Evolutionary conservation across 768 basidiomycete species (phyloP).

Genomic region (Suillus ampliporus): DNA sequence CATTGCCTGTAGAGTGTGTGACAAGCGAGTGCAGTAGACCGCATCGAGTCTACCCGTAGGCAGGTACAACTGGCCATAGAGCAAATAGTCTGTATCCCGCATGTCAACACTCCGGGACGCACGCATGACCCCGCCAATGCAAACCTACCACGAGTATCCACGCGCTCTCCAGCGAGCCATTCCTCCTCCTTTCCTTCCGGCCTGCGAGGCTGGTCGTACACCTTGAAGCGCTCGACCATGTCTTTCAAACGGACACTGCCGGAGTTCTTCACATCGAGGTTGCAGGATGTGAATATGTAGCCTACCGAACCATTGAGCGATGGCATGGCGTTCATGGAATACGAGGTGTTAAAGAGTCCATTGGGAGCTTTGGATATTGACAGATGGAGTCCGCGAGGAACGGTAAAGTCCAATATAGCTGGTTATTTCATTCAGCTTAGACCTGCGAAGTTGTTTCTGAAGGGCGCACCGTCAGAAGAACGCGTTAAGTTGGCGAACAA

Average conservation of each 20-base stretch:
- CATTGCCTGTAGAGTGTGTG: constrained; percentile 79
- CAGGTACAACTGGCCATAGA: constrained; percentile 91
- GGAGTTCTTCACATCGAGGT: constrained; percentile 73
- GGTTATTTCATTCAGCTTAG: constrained; percentile 19
- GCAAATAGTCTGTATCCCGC: constrained; percentile 75
- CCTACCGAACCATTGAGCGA: constrained; percentile 91
- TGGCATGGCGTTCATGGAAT: constrained; percentile 92
- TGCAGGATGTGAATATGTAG: constrained; percentile 91
- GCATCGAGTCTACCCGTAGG: constrained; percentile 90
- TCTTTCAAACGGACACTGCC: constrained; percentile 82
- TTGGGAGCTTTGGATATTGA: constrained; percentile 90
- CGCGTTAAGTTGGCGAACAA: constrained; percentile 89
- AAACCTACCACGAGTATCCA: constrained; percentile 73
- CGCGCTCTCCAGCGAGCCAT: constrained; percentile 80
- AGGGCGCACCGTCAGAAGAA: constrained; percentile 76
- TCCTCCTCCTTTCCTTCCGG: constrained; percentile 82
- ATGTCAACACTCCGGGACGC: constrained; percentile 27
- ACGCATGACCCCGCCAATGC: not conserved
- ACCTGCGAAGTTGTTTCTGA: constrained; percentile 13
- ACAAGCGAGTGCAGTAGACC: constrained; percentile 81
- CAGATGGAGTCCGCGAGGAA: constrained; percentile 81
- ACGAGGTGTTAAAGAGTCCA: constrained; percentile 85
- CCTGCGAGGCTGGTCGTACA: constrained; percentile 79
- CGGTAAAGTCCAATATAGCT: constrained; percentile 92
- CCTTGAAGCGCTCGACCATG: constrained; percentile 86